Percentiles rank a stretch among this genome's conserved stretches.
These are phyloP conservation scores for Arthrinium phaeospermum DNA, from an alignment of 2,329 filamentous ascomycete genomes.

Conservation along the genomic window DNA sequence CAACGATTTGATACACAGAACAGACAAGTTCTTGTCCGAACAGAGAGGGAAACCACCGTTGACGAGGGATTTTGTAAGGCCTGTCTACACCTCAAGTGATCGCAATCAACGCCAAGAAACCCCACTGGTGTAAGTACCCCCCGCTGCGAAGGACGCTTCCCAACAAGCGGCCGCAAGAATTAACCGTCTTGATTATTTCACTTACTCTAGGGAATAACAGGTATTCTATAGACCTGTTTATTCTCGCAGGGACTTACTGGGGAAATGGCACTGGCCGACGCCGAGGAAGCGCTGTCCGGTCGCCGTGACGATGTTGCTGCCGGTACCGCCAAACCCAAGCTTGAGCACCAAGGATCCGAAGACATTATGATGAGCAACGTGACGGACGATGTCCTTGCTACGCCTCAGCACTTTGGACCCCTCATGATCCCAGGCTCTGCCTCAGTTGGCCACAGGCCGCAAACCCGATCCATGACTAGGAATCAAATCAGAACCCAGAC, in stretches of 20 bases:
- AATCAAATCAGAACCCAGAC: background rate
- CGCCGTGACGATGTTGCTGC: background rate
- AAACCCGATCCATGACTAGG: slow-evolving; percentile 9
- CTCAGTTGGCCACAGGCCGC: background rate
- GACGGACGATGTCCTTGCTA: background rate
- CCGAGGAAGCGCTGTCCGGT: background rate
- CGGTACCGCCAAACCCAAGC: background rate
- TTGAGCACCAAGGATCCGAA: background rate
- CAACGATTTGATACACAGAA: background rate
- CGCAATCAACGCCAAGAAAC: background rate
- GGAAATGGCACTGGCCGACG: background rate
- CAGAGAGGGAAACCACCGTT: background rate
- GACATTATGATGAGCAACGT: background rate
- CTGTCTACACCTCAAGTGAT: background rate
- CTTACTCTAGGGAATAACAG: no score
- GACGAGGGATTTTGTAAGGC: background rate
- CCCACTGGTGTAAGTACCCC: background rate
- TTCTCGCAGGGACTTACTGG: no score
- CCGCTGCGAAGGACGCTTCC: background rate
- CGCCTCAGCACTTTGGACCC: background rate
- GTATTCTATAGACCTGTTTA: no score
- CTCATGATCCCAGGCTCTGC: background rate
- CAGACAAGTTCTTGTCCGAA: background rate
- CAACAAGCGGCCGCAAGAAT: no score
- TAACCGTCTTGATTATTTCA: no score